Evolutionary conservation across 2,329 filamentous ascomycete species (phyloP).

Genomic region (Alternaria dauci): DNA sequence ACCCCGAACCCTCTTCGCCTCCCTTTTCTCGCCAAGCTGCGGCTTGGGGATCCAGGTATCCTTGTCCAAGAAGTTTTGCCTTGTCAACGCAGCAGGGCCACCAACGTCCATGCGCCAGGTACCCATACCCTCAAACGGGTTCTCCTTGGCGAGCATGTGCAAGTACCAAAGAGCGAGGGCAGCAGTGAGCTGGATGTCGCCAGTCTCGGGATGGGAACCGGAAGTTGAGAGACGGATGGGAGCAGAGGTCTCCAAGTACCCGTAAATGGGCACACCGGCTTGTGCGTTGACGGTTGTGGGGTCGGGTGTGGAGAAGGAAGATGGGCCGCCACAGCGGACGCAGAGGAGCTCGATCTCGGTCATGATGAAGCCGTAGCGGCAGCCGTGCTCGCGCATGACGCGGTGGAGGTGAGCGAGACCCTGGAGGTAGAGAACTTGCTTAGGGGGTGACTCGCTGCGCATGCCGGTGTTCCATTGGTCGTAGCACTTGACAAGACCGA

Average conservation of each 20-base stretch:
- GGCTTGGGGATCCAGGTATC: constrained; percentile 79
- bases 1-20: constrained; percentile 75
- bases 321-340: constrained; percentile 75
- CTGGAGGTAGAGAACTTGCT: constrained; percentile 87
- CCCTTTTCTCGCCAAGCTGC: constrained; percentile 76
- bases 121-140: constrained; percentile 66
- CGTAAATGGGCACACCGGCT: constrained; percentile 76
- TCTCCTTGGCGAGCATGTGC: constrained; percentile 73
- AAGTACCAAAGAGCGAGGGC: constrained; percentile 80
- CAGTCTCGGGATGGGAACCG: constrained; percentile 44
- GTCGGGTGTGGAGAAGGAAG: constrained; percentile 38
- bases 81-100: constrained; percentile 74
- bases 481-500: constrained; percentile 89
- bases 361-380: constrained; percentile 94
- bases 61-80: constrained; percentile 72
- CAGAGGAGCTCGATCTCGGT: constrained; percentile 95
- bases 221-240: constrained; percentile 63
- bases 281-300: constrained; percentile 53
- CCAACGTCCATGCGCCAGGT: constrained; percentile 76
- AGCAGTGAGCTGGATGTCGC: constrained; percentile 68
- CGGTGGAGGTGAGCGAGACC: constrained; percentile 86
- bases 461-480: constrained; percentile 96
- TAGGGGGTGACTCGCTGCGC: constrained; percentile 83
- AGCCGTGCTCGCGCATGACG: constrained; percentile 91
- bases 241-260: constrained; percentile 78